Conservation (phyloP, 2,329 filamentous ascomycete genomes). For the Pseudogymnoascus sp. region DNA sequence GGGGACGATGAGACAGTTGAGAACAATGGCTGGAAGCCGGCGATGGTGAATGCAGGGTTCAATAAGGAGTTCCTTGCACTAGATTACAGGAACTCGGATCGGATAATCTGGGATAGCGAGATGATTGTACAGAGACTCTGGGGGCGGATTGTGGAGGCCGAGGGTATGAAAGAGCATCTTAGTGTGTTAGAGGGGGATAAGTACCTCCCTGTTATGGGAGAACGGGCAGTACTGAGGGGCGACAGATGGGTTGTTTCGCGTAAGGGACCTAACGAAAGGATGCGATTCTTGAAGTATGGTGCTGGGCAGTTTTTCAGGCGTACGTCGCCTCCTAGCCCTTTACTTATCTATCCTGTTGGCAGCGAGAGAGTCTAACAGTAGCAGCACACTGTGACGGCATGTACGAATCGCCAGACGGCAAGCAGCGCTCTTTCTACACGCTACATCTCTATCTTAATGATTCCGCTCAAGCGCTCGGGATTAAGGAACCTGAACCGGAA, state of each 20-base stretch:
- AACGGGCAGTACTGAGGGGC: conserved; percentile 18
- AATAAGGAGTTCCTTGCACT: conserved; percentile 52
- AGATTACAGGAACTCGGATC: conserved; percentile 61
- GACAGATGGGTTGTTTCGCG: conserved; percentile 19
- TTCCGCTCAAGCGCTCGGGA: conserved; percentile 35
- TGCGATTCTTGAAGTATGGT: conserved; percentile 69
- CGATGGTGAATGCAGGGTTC: conserved; percentile 59
- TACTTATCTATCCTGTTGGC: background rate
- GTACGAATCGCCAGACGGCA: conserved; percentile 38
- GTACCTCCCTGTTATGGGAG: conserved; percentile 29
- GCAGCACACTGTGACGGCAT: conserved; percentile 59
- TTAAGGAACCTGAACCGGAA: conserved; percentile 13
- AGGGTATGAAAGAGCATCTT: conserved; percentile 37
- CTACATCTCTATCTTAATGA: conserved; percentile 50
- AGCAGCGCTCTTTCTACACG: conserved; percentile 38
- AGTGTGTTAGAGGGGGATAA: conserved; percentile 26
- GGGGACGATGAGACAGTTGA: conserved; percentile 10
- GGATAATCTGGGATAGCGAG: conserved; percentile 67
- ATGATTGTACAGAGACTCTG: conserved; percentile 58
- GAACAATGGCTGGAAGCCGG: conserved; percentile 53
- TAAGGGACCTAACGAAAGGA: conserved; percentile 57
- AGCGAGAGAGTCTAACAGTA: conserved; percentile 16
- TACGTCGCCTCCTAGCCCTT: conserved; percentile 14
- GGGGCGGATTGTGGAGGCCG: conserved; percentile 45
- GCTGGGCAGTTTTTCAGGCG: conserved; percentile 64